These are phyloP conservation scores for Musa balbisiana DNA, from an alignment of 202 grass and related monocot genomes.

Conservation along the genomic window DNA sequence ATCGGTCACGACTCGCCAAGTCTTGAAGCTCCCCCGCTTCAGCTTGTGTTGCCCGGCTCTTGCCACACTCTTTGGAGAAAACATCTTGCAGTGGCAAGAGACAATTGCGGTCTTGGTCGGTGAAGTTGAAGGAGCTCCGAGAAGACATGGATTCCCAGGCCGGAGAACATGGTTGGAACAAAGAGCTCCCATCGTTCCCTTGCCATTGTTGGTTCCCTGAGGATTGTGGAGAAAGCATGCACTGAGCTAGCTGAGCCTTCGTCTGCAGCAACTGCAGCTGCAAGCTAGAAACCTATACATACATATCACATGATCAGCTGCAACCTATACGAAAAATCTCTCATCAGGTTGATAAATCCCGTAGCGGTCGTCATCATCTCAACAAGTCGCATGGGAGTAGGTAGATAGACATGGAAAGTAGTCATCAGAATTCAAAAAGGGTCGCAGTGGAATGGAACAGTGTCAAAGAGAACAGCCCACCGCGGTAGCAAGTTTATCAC, in stretches of 20 bases:
- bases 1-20: neutral
- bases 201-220: neutral
- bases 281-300: constrained; percentile 3
- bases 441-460: no score
- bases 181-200: neutral
- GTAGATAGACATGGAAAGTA: no score
- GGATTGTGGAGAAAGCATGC: neutral
- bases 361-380: no score
- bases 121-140: neutral
- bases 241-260: constrained; percentile 7
- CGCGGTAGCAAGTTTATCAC: no score
- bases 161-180: neutral
- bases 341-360: no score
- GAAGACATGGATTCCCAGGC: constrained; percentile 4
- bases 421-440: no score
- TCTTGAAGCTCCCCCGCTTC: constrained; percentile 18
- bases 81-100: neutral
- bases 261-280: constrained; percentile 17
- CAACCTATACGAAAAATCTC: no score
- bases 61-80: neutral
- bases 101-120: neutral
- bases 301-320: neutral
- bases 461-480: no score
- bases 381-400: no score
- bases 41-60: neutral